Base-by-base conservation (phyloP, 805 yeast species). In the Metschnikowia picachoensis region DNA sequence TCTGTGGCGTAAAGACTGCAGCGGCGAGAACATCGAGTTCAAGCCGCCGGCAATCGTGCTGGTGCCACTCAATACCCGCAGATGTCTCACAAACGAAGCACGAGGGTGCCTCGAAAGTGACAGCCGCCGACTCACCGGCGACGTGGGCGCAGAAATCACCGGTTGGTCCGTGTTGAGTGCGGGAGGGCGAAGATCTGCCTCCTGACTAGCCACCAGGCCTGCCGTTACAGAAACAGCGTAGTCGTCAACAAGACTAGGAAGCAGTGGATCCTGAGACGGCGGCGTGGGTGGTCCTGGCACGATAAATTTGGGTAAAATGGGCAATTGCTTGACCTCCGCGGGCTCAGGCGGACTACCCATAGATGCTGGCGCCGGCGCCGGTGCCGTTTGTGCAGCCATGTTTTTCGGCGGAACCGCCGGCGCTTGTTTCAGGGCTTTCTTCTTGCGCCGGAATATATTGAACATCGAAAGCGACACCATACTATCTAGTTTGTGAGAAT, bases 11-110 rank as follows among this genome's bases (percentile, higher is more conserved):
- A 52, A 49, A 41, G 51, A 17, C 44, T 48, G 56, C 55, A 46
- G 55, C 39, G 57, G 55, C 41, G 43, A 37, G 32, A 50, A 41
- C 47, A 46, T 45, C 29, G 36, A 48, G 32, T 47, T 44, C 37
- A 48, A 43, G 14, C 49, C 56, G 20, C 48, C 52, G 2, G 46
- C 37, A 13, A 48, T 20, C 32, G 52, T 51, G 40, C 55, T 49
- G 29, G 46, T 20, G 16, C 53, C 52, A 8, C 51, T 46, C 17
- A 50, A 37, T 14, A 51, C 57, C 11, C 58, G 51, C 25, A 51
- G 43, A 41, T 55, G 58, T 13, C 58, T 48, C 28, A 55, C 51
- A 30, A 38, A 54, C 20, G 55, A 48, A 4, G 58, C 55, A 8
- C 54, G 54, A 6, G 50, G 53, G 35, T 39, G 46, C 25, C 47